Percentiles rank a stretch among this genome's conserved stretches.
These are phyloP conservation scores for Linnemannia zychae DNA, from an alignment of 192 early-diverging fungal genomes.

Conservation along the genomic window DNA sequence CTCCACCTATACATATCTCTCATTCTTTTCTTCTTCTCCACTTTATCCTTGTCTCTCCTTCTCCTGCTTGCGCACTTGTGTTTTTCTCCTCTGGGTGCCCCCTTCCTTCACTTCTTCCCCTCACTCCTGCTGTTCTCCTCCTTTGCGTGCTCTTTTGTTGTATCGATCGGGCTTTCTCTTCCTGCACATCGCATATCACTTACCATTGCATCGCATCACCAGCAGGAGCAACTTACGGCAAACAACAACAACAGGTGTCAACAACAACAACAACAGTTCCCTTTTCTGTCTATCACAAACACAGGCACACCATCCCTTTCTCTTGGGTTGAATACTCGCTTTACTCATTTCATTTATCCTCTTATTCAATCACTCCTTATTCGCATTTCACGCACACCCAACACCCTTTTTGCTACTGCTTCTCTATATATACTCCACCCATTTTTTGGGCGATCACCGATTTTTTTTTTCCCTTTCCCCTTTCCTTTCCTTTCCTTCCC, in stretches of 20 bases:
- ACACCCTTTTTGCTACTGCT: not conserved
- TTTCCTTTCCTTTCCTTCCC: not conserved
- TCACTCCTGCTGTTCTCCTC: not conserved
- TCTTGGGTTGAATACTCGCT: not conserved
- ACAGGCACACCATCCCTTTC: not conserved
- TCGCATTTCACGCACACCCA: not conserved
- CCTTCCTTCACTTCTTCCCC: not conserved
- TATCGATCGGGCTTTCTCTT: slow-evolving; percentile 8
- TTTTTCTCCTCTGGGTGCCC: not conserved
- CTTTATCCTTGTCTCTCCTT: not conserved
- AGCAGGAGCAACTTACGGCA: not conserved
- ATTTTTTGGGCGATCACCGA: not conserved
- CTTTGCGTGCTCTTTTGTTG: not conserved
- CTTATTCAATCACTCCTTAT: not conserved
- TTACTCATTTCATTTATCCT: not conserved
- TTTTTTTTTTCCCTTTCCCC: not conserved
- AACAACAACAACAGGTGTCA: not conserved
- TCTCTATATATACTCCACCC: no score
- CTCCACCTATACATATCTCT: not conserved
- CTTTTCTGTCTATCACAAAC: no score
- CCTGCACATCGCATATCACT: slow-evolving; percentile 3
- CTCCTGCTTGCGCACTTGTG: slow-evolving; percentile 6
- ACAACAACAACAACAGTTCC: not conserved
- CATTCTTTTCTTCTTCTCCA: not conserved
- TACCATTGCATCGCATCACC: not conserved